Evolutionary conservation across 768 basidiomycete species (phyloP), one percentile per base, ranked within the genome.

Genomic region (Strobilomyces confusus): DNA sequence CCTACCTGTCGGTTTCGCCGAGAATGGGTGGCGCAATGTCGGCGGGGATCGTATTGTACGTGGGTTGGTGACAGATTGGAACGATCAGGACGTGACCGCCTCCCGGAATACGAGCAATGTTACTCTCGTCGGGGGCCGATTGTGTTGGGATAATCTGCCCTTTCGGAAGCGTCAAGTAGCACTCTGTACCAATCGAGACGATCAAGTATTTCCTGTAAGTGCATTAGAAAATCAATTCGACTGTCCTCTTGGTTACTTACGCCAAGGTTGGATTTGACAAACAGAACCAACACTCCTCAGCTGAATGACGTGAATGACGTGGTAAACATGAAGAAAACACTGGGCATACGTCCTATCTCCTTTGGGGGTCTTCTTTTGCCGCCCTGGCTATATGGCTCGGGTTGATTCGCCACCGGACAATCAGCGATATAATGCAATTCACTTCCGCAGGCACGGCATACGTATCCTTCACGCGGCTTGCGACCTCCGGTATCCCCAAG

Each of bases 211-310:
- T 99, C 53, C 92, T 95, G 57, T 26, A 19, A 15, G 29, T 45
- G 41, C 4, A 44, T 58, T 32, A 58, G 48, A 23, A 49, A 64
- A 15, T 17, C 26, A 5, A 34, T 7, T 17, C 29, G 1, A 7
- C 19, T n/a, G 43, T 26, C 32, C 42, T 41, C 30, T 48, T 46
- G 3, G 33, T 36, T 22, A 78, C 87, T 58, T 65, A 92, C 85
- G 91, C 87, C 36, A 98, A 76, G 60, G 83, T 86, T 1, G 95
- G 95, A 66, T 98, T 98, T 38, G 92, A 95, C 49, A 99, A 71
- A 69, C 97, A 99, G 74, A 99, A 98, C 95, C 95, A 98, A 70
- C 95, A 98, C 68, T 94, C 90, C 51, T 89, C 89, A 59, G 92
- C 91, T 92, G 64, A 44, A 58, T 53, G 51, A 29, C 20, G 37